Evolutionary conservation across 2,329 filamentous ascomycete genomes (phyloP), one percentile per base, ranked within the genome.

Genomic region (Chalaropsis ovoidea): DNA sequence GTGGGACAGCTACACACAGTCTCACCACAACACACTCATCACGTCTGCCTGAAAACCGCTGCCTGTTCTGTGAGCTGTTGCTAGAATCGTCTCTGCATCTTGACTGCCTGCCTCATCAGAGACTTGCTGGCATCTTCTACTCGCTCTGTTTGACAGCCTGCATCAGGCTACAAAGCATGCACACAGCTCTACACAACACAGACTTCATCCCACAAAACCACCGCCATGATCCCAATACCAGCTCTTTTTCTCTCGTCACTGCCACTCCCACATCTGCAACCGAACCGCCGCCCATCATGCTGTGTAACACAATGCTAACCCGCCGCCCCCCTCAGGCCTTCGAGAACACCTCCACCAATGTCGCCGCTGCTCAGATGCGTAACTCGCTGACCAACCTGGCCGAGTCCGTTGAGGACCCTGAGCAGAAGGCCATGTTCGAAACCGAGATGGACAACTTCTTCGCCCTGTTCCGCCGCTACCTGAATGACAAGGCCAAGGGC

Each of bases 391-490:
- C 96, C 76, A 86, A 87, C 76, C 87, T 99, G 69, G 84, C 89
- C 72, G 94, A 99, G 79, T 89, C 87, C 10, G 92, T 96, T 75
- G 84, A 86, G 73, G 91, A 97, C 75, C 82, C 88, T 66, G 80
- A 86, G 69, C 79, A 88, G 75, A 90, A 89, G 78, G 93, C 96
- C 88, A 91, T 95, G 70, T 97, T 97, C 77, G 93, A 97, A 81
- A 95, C 92, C 3, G 93, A 99, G 80, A 97, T 96, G 92, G 94
- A 99, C 85, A 99, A 99, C 86, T 99, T 99, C 83, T 99, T 99
- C 76, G 88, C 91, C 68, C 88, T 99, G 69, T 99, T 99, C 87
- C 89, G 94, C 75, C 86, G 94, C 79, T 99, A 96, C 79, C 82
- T 99, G 69, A 96, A 96, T 76, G 94, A 97, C 81, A 96, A 96